Evolutionary conservation across 2,329 filamentous ascomycete genomes (phyloP), one percentile per base, ranked within the genome.

Genomic region (Penicillium olsonii): DNA sequence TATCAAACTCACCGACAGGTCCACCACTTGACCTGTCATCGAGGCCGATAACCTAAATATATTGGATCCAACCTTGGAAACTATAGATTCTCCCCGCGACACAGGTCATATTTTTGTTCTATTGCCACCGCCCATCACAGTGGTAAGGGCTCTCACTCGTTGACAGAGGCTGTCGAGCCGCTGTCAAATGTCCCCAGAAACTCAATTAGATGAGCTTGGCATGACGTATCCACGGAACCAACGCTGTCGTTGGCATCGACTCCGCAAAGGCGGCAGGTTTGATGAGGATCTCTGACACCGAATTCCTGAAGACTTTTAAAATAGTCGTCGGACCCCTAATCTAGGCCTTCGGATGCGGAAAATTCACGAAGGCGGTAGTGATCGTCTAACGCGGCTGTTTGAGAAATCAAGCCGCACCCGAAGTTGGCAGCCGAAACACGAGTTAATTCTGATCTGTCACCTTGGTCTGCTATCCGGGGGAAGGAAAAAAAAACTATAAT

Each of bases 331-430:
- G 15, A 1, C 5, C 20, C 8, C 17, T 22, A 22, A 27, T 52
- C 50, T 57, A 55, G 52, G 46, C 41, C 50, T 15, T 14, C 15
- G 2, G 15, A n/a, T 5, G 42, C 26, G 41, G 18, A 53, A 1
- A 39, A 40, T 49, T 51, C 44, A 45, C 22, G 18, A 42, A 56
- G 31, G 45, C 41, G 54, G 48, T 44, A 42, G 20, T 40, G 55
- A 53, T 54, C 47, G 35, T 48, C 53, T 39, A 53, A 24, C 48
- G 54, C 52, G 52, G 45, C 49, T 51, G 54, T 54, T 51, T 56
- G 24, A 19, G 22, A 47, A 41, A 14, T 31, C 29, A 31, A 31
- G 6, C 12, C 29, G 12, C 12, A n/a, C 29, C 29, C 29, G 29
- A 31, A 31, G 29, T 31, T 31, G 29, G n/a, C 4, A 29, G 2